A percentile compares a stretch with the other conserved stretches of the same genome.
phyloP scores from a whole-genome alignment of 2,329 filamentous ascomycete species.

The Fusarium algeriense region DNA sequence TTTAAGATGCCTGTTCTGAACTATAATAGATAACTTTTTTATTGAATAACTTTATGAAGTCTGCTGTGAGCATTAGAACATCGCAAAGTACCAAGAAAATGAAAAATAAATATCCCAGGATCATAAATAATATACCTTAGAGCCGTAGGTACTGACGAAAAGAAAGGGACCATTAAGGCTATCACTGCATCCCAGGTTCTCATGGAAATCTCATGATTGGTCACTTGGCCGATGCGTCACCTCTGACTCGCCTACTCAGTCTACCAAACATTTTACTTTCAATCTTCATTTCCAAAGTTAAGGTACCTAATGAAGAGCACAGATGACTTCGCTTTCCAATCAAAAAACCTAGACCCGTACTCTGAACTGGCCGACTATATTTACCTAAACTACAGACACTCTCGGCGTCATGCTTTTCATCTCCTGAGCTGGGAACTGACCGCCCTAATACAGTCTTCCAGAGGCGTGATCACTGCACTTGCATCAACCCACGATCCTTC shows the following conservation, averaged over 20 bases:
- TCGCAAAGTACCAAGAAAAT: too few species aligned
- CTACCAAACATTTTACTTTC: slow-evolving; percentile 5
- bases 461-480: slow-evolving; percentile 39
- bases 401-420: slow-evolving; percentile 41
- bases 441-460: slow-evolving; percentile 25
- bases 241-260: slow-evolving; percentile 39
- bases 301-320: background rate
- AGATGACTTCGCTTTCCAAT: background rate
- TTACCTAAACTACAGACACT: background rate
- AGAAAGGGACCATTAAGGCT: slow-evolving; percentile 37
- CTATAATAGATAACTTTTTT: too few species aligned
- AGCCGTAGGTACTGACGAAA: background rate
- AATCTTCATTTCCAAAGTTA: background rate
- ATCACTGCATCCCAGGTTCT: slow-evolving; percentile 37
- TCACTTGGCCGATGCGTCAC: slow-evolving; percentile 45
- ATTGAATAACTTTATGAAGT: too few species aligned
- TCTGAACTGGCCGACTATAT: background rate
- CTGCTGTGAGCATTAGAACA: too few species aligned
- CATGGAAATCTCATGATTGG: slow-evolving; percentile 40
- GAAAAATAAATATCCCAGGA: background rate
- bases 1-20: too few species aligned
- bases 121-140: background rate
- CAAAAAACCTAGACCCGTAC: background rate
- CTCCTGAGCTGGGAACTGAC: slow-evolving; percentile 38
- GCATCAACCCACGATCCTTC: slow-evolving; percentile 12